Base-by-base conservation (phyloP, 78 protist genomes). In the Goniomonas avonlea region DNA sequence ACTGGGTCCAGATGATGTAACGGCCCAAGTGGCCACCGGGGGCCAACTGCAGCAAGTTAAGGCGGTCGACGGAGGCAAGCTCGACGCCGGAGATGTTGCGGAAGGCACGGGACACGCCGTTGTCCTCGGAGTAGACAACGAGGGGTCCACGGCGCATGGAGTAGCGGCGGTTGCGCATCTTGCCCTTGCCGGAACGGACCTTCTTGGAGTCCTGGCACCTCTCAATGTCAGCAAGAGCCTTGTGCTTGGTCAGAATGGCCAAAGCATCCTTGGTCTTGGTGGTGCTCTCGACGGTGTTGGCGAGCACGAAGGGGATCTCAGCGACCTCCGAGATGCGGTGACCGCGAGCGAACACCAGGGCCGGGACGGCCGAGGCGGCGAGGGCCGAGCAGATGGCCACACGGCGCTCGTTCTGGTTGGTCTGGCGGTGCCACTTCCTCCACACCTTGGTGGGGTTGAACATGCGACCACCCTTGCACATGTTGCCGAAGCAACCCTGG, bases 11-110 rank as follows among this genome's bases (percentile, higher is more conserved):
- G 91, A 98, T 88, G 94, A 94, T 43, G 88, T 97, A 93, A 78
- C 99, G 95, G 82, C 99, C 99, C 32, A 98, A 58, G 89, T 96
- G 99, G 37, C 99, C 99, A 82, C 99, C 99, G 35, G 99, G 99
- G 71, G 99, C 99, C 70, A 98, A 95, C 87, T 96, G 91, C 55
- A 97, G 92, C 55, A 98, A 91, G 93, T 96, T 98, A 56, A 98
- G 88, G 68, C 93, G 53, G 63, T 60, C 48, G 38, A 98, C 99
- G 73, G 23, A 20, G 87, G 82, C 58, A 55, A 85, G 40, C 71
- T 98, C 99, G 47, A 98, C 96, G 60, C 99, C 99, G 82, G 96
- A 88, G 80, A 98, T 31, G 97, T 98, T 98, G 80, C 99, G 85
- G 96, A 94, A 95, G 29, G 98, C 48, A 48, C 43, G 75, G 47